Base-by-base conservation (phyloP, 2,329 filamentous ascomycete species). In the Curvularia verruculosa region DNA sequence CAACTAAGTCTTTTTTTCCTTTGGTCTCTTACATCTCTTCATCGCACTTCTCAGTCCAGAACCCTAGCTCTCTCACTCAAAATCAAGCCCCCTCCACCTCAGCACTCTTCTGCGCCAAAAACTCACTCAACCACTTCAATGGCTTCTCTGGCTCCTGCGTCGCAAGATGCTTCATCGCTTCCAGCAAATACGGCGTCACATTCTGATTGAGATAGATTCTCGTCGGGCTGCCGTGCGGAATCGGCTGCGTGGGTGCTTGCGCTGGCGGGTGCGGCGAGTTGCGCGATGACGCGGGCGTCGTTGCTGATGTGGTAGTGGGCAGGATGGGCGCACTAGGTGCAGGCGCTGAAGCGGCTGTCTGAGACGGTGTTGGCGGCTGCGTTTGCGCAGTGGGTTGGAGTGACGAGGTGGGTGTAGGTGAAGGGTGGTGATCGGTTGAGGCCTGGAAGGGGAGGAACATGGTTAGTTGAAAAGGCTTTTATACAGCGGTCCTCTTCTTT, bases 111-210 rank as follows among this genome's bases (percentile, higher is more conserved):
- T 77, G 70, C 52, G 74, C 76, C 61, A 83, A 63, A 66, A 79
- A 83, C 49, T 83, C 79, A 18, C 78, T 75, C 53, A 83, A 65
- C 75, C 78, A 83, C 61, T 78, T 75, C 54, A 83, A 60, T 54
- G 81, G 81, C 67, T 83, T 83, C 60, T 83, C 80, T 0, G 81
- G 81, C 76, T 82, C 80, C 49, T 77, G 70, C n/a, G 77, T 76
- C 18, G 77, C 81, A 45, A 83, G 58, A 68, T 80, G 78, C 72
- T 83, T 83, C 80, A 83, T 82, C 5, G 78, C 81, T 66, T 83
- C 81, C 40, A 83, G 68, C 66, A 83, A 62, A 69, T 82, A 76
- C 52, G 81, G 81, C 41, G 81, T 83, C 31, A 83, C 74, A 62
- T 82, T 72, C 64, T 77, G 73, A 59, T 83, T 83, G 60, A 83